Base-by-base conservation (phyloP, 1,284 basidiomycete species). In the Boletus mariae region DNA sequence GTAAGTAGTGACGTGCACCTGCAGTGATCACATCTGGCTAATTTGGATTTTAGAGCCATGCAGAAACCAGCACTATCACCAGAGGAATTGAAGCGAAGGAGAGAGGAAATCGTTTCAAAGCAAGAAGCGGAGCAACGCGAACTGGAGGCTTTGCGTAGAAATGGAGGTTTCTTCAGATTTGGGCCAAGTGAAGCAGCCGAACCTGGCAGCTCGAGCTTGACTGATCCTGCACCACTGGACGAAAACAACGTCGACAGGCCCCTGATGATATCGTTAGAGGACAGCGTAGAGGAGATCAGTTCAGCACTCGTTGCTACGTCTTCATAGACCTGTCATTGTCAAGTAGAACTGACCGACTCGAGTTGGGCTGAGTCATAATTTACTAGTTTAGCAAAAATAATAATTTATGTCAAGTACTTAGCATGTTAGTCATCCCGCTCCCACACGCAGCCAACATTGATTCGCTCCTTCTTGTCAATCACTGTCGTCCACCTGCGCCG, bases 401-500 rank as follows among this genome's bases (percentile, higher is more conserved):
- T 43, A 23, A 53, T 54, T 25, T 45, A 20, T 38, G 43, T n/a
- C 29, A 57, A 60, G 40, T 25, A 28, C 47, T 64, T 61, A 61
- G n/a, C 54, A 64, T 53, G 58, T 64, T 68, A 66, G 65, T 64
- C 57, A 64, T 68, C 56, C 4, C 29, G 29, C 56, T 55, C 45
- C 51, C 51, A 26, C 34, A 49, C 45, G 29, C 40, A 46, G 44
- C 59, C 61, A 65, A 51, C 50, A 42, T 60, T 54, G 59, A 61
- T 65, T 65, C 52, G 46, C 47, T 62, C 59, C 51, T 56, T 55
- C 56, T 65, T 67, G 63, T 32, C 57, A 66, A 64, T 67, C 52
- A 56, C 54, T 53, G 56, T 65, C 66, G 63, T 69, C 43, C 17
- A 57, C 64, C 49, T 51, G 53, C 23, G 47, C 41, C 48, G 51